phyloP scores from a whole-genome alignment of 176 grass and related monocot genomes.

The Eleusine coracana region DNA sequence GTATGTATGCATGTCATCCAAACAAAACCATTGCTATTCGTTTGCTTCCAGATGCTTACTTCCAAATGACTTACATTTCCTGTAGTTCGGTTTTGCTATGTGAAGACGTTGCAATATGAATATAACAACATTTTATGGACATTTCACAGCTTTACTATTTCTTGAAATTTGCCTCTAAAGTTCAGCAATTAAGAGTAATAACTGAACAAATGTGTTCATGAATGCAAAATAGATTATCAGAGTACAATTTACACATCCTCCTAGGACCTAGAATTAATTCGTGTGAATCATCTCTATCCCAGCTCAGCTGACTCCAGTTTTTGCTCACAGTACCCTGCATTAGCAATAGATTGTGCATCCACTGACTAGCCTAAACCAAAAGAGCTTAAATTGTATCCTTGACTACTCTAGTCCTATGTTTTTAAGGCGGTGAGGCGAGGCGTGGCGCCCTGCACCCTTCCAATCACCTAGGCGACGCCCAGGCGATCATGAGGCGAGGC shows the following conservation, averaged over 20 bases:
- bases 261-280: constrained; percentile 2
- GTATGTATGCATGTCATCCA: not conserved
- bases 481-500: too few relatives aligned
- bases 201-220: not conserved
- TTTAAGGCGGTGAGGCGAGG: too few relatives aligned
- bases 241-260: not conserved
- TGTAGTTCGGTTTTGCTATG: not conserved
- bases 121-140: not conserved
- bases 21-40: not conserved
- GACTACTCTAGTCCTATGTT: not conserved
- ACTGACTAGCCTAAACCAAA: constrained; percentile 3
- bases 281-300: not conserved
- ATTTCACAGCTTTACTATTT: not conserved
- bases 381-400: constrained; percentile 17
- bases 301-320: not conserved
- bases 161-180: not conserved
- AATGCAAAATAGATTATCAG: not conserved
- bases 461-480: too few relatives aligned
- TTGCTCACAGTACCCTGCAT: not conserved
- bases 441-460: too few relatives aligned
- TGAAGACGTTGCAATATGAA: not conserved
- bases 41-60: not conserved
- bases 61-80: not conserved
- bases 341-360: constrained; percentile 5
- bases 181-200: not conserved